These are phyloP conservation scores for Pouteria glomerata DNA, from an alignment of 148 eudicot genomes.

Conservation along the genomic window DNA sequence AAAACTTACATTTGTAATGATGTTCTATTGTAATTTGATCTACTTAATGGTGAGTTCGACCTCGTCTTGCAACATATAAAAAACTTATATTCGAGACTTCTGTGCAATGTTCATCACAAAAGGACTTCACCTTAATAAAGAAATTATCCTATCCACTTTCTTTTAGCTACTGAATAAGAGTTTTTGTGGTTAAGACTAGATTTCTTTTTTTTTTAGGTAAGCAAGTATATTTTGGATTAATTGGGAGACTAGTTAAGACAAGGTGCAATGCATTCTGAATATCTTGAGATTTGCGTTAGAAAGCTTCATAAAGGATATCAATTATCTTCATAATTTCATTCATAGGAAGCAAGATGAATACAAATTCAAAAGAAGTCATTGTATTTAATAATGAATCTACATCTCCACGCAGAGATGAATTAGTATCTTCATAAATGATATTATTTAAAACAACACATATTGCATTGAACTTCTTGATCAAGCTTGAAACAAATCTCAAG, in stretches of 20 bases:
- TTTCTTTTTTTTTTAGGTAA: no score
- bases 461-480: background rate
- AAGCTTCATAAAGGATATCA: conserved; percentile 12
- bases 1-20: background rate
- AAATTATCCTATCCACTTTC: background rate
- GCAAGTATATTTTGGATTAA: no score
- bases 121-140: background rate
- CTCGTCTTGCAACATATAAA: no score
- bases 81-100: background rate
- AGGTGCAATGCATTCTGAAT: conserved; percentile 11
- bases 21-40: background rate
- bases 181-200: background rate
- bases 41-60: no score
- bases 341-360: conserved; percentile 11
- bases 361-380: background rate
- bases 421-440: background rate
- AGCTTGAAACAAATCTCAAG: conserved; percentile 1
- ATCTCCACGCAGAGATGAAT: background rate
- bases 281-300: conserved; percentile 3
- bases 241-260: no score
- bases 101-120: background rate
- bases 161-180: background rate
- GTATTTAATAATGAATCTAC: background rate
- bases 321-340: conserved; percentile 4
- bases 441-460: background rate